Conservation (phyloP, 805 yeast species). For the Saccharomyces mikatae region DNA sequence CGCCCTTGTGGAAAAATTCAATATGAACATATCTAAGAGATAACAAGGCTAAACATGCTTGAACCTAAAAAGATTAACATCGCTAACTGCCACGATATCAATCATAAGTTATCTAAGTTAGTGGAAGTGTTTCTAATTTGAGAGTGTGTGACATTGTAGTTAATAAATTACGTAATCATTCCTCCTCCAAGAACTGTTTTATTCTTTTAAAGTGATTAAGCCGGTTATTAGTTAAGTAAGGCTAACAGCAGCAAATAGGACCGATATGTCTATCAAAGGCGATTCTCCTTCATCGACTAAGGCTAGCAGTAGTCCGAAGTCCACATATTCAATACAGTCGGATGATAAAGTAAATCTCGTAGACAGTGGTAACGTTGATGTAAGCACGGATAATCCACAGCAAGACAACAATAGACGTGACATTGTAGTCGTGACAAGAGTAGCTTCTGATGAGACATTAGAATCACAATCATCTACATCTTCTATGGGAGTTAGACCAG, state of each 20-base stretch:
- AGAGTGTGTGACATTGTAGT: not conserved
- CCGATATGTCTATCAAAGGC: not conserved
- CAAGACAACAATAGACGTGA: not conserved
- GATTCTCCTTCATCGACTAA: not conserved
- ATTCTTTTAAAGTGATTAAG: not conserved
- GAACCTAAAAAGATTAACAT: not conserved
- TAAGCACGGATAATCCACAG: not conserved
- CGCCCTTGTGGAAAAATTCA: not conserved
- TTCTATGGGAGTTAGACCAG: slow-evolving; percentile 11
- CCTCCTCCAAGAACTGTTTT: not conserved
- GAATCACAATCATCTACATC: not conserved
- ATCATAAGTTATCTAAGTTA: not conserved
- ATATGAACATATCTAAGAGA: not conserved
- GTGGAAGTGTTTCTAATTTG: not conserved
- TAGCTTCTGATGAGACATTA: slow-evolving; percentile 7
- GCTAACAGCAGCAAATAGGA: not conserved
- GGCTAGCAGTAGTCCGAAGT: not conserved
- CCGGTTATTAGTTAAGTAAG: not conserved
- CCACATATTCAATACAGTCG: not conserved
- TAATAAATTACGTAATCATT: not conserved
- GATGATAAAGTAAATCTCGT: not conserved
- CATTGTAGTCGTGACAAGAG: slow-evolving; percentile 5
- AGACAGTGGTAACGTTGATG: not conserved
- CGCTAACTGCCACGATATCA: not conserved
- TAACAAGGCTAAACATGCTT: not conserved